phyloP scores from a whole-genome alignment of 352 stramenopile genomes.

The Thalassiosira ordinaria region DNA sequence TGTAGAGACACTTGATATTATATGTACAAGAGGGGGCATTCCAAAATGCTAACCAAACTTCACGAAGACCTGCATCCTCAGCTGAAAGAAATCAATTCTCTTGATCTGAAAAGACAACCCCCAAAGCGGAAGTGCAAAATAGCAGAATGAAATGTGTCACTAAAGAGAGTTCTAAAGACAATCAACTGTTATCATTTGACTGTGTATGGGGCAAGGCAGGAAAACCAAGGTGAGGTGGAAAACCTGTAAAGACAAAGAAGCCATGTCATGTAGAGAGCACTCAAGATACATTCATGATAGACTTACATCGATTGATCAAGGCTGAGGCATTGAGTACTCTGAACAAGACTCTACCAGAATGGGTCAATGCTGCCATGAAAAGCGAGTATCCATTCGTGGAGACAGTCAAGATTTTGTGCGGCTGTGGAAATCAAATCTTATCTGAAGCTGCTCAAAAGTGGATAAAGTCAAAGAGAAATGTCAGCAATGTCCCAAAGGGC shows the following conservation, averaged over 20 bases:
- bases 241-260: slow-evolving; percentile 52
- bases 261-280: not conserved
- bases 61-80: slow-evolving; percentile 35
- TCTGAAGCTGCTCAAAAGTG: not conserved
- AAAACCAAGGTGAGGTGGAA: slow-evolving; percentile 21
- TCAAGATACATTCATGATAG: not conserved
- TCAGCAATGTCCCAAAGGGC: slow-evolving; percentile 10
- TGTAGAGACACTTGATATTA: too few species aligned
- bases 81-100: slow-evolving; percentile 40
- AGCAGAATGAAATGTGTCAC: too few species aligned
- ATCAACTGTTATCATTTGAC: not conserved
- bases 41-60: slow-evolving; percentile 29
- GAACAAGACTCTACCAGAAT: not conserved
- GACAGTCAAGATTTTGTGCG: slow-evolving; percentile 3
- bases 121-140: slow-evolving; percentile 17
- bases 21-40: slow-evolving; percentile 36
- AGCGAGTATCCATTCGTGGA: not conserved
- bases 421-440: slow-evolving; percentile 2
- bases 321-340: not conserved
- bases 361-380: slow-evolving; percentile 11
- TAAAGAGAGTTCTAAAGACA: too few species aligned
- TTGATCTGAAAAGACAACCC: slow-evolving; percentile 19
- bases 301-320: slow-evolving; percentile 8
- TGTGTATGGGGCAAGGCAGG: slow-evolving; percentile 34
- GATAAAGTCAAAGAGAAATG: not conserved